A percentile compares a stretch with the other conserved stretches of the same genome.
Conservation (phyloP, 768 basidiomycete species). For the Rhodosporidiobolus odoratus region DNA sequence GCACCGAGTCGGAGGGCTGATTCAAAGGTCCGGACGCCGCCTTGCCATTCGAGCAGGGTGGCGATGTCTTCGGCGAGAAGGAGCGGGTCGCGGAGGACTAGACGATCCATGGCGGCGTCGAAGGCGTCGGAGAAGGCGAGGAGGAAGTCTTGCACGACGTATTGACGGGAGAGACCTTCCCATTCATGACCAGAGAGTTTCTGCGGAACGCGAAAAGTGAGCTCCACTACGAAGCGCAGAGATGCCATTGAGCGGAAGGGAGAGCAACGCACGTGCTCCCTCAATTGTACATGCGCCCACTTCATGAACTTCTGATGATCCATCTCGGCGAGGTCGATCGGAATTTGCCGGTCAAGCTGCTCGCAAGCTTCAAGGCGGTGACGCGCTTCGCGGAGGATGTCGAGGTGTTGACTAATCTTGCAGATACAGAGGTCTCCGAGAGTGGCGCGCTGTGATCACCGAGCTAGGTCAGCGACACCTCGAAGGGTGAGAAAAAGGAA, state of each 20-base stretch:
- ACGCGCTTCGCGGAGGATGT: slow-evolving; percentile 27
- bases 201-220: background rate
- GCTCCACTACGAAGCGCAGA: background rate
- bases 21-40: slow-evolving; percentile 33
- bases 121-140: slow-evolving; percentile 37
- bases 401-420: slow-evolving; percentile 31
- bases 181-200: slow-evolving; percentile 30
- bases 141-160: slow-evolving; percentile 36
- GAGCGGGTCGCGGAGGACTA: slow-evolving; percentile 29
- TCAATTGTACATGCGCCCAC: slow-evolving; percentile 29
- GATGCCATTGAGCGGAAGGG: background rate
- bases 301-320: slow-evolving; percentile 26
- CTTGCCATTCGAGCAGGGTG: slow-evolving; percentile 36
- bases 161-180: slow-evolving; percentile 29
- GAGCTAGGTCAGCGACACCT: no score
- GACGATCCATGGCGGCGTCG: slow-evolving; percentile 37
- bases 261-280: slow-evolving; percentile 13
- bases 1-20: slow-evolving; percentile 31
- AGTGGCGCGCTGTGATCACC: slow-evolving; percentile 26
- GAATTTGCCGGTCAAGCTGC: slow-evolving; percentile 35
- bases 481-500: background rate
- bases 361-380: slow-evolving; percentile 33
- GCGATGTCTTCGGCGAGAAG: slow-evolving; percentile 34
- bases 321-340: slow-evolving; percentile 37
- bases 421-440: slow-evolving; percentile 35